phyloP scores from a whole-genome alignment of 495 filamentous ascomycete genomes.

The Daldinia concentrica region DNA sequence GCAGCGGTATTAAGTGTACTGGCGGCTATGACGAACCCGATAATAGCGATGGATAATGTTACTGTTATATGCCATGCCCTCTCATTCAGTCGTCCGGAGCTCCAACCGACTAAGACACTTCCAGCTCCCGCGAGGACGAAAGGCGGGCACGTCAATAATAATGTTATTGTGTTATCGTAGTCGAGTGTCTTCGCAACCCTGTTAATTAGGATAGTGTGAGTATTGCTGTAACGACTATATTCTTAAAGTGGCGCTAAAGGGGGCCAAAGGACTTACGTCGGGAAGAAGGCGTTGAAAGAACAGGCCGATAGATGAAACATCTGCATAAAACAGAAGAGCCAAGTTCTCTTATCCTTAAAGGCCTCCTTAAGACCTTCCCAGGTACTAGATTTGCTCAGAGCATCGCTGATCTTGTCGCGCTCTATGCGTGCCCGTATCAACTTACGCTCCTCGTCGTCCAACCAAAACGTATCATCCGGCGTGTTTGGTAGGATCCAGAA shows the following conservation, averaged over 20 bases:
- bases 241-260: background rate
- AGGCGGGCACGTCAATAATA: conserved; percentile 56
- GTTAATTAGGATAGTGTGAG: background rate
- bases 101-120: conserved; percentile 49
- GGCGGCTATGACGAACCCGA: conserved; percentile 54
- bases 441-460: conserved; percentile 38
- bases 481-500: conserved; percentile 47
- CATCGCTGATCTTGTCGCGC: conserved; percentile 43
- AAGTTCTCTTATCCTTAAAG: conserved; percentile 42
- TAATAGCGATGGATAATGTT: conserved; percentile 48
- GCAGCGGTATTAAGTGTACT: conserved; percentile 51
- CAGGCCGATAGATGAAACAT: conserved; percentile 47
- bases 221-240: background rate
- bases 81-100: conserved; percentile 55
- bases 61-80: conserved; percentile 59
- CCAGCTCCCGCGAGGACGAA: conserved; percentile 53
- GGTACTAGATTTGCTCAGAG: conserved; percentile 27
- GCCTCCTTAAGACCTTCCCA: conserved; percentile 46
- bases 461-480: conserved; percentile 44
- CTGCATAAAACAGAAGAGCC: conserved; percentile 49
- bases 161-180: conserved; percentile 52
- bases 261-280: conserved; percentile 37
- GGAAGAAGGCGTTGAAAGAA: conserved; percentile 55
- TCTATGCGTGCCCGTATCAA: conserved; percentile 43
- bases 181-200: conserved; percentile 57